Evolutionary conservation across 2,329 filamentous ascomycete species (phyloP).

Genomic region (Claviceps pazoutovae): DNA sequence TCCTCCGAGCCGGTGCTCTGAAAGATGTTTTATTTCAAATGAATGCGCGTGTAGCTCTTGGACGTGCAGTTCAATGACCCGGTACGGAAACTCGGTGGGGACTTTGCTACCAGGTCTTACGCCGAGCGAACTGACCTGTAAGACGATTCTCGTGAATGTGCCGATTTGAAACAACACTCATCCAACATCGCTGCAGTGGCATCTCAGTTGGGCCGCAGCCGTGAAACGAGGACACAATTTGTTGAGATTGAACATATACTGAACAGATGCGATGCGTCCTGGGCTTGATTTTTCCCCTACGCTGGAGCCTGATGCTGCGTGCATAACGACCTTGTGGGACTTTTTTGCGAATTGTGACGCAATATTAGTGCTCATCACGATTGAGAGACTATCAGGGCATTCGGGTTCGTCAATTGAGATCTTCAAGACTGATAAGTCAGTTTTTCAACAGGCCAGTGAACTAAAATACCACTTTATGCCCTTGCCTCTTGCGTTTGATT

Average conservation of each 20-base stretch:
- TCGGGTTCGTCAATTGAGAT: neutral
- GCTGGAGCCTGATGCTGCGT: neutral
- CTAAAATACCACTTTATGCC: neutral
- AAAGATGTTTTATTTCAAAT: neutral
- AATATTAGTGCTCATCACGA: neutral
- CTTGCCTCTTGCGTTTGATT: neutral
- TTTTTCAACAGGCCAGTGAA: neutral
- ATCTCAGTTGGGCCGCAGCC: neutral
- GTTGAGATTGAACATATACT: neutral
- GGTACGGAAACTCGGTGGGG: neutral
- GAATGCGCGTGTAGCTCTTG: neutral
- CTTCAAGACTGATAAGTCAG: neutral
- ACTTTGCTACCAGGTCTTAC: neutral
- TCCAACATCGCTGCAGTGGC: neutral
- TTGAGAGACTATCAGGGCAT: neutral
- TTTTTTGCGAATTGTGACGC: neutral
- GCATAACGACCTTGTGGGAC: neutral
- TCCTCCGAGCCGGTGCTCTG: neutral
- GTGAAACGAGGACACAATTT: neutral
- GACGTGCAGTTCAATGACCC: neutral
- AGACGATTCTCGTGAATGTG: neutral
- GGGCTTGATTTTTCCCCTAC: neutral
- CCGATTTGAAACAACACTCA: neutral
- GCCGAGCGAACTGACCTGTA: neutral
- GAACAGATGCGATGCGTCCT: neutral